Evolutionary conservation across 805 yeast genomes (phyloP).

Genomic region (Wickerhamomyces bisporus): DNA sequence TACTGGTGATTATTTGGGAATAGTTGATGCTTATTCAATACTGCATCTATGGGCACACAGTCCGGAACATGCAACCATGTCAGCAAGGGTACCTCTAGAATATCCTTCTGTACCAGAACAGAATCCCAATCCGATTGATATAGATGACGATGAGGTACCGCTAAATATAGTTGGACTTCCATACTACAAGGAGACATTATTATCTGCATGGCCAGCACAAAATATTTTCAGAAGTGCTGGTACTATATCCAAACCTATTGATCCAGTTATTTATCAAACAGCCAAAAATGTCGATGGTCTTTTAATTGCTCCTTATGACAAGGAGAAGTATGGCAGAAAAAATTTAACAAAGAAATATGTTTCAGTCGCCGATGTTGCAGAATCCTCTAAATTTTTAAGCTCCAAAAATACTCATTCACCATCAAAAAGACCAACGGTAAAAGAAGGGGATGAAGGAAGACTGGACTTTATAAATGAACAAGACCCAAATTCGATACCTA

Average conservation of each 20-base stretch:
- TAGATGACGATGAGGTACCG: slow-evolving; percentile 48
- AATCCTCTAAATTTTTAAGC: slow-evolving; percentile 49
- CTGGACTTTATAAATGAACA: slow-evolving; percentile 27
- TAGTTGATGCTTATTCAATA: slow-evolving; percentile 46
- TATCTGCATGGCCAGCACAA: slow-evolving; percentile 77
- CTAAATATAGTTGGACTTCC: slow-evolving; percentile 81
- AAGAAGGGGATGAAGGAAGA: slow-evolving; percentile 20
- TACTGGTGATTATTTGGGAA: slow-evolving; percentile 72
- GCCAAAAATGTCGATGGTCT: slow-evolving; percentile 33
- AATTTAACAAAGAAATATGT: slow-evolving; percentile 42
- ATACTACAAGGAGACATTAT: slow-evolving; percentile 65
- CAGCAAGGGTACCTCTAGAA: slow-evolving; percentile 42
- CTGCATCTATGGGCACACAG: slow-evolving; percentile 62
- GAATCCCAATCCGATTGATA: slow-evolving; percentile 27
- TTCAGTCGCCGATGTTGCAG: slow-evolving; percentile 28
- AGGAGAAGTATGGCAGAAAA: slow-evolving; percentile 50
- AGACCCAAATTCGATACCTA: slow-evolving; percentile 48
- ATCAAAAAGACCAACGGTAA: slow-evolving; percentile 9
- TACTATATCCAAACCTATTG: slow-evolving; percentile 50
- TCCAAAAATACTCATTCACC: slow-evolving; percentile 31
- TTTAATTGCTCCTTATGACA: slow-evolving; percentile 48
- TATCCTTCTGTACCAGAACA: slow-evolving; percentile 43
- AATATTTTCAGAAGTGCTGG: slow-evolving; percentile 58
- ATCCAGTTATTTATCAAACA: slow-evolving; percentile 36
- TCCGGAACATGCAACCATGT: slow-evolving; percentile 37